A percentile compares a stretch with the other conserved stretches of the same genome.
phyloP scores from a whole-genome alignment of 2,329 filamentous ascomycete genomes.

The Coniochaeta prunicola region DNA sequence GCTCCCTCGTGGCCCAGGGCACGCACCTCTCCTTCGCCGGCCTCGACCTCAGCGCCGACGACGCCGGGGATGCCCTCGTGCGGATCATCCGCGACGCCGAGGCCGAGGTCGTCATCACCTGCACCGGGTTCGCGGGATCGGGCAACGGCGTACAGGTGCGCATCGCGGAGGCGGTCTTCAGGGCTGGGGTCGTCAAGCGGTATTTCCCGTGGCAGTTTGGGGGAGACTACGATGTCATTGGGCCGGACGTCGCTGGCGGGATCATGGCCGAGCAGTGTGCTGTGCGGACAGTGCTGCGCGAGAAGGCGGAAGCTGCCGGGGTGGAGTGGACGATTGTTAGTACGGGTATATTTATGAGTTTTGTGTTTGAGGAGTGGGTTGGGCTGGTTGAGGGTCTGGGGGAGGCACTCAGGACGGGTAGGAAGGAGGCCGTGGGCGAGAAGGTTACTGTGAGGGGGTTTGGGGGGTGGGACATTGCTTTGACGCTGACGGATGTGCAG shows the following conservation, averaged over 20 bases:
- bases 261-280: not conserved
- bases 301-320: not conserved
- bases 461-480: not conserved
- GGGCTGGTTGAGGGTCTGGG: not conserved
- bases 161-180: not conserved
- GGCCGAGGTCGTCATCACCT: not conserved
- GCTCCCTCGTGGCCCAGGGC: not conserved
- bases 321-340: slow-evolving; percentile 1
- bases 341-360: slow-evolving; percentile 1
- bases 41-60: not conserved
- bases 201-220: slow-evolving; percentile 2
- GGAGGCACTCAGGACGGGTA: not conserved
- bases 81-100: not conserved
- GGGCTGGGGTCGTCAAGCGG: not conserved
- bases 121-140: not conserved
- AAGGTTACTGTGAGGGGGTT: not conserved
- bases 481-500: slow-evolving; percentile 1
- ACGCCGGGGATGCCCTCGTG: not conserved
- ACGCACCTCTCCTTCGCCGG: not conserved
- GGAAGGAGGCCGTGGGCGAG: not conserved
- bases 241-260: not conserved
- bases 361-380: slow-evolving; percentile 2
- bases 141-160: not conserved
- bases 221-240: not conserved
- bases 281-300: not conserved